These are phyloP conservation scores for Globisporangium cederbergense DNA, from an alignment of 352 stramenopile genomes.

Conservation along the genomic window DNA sequence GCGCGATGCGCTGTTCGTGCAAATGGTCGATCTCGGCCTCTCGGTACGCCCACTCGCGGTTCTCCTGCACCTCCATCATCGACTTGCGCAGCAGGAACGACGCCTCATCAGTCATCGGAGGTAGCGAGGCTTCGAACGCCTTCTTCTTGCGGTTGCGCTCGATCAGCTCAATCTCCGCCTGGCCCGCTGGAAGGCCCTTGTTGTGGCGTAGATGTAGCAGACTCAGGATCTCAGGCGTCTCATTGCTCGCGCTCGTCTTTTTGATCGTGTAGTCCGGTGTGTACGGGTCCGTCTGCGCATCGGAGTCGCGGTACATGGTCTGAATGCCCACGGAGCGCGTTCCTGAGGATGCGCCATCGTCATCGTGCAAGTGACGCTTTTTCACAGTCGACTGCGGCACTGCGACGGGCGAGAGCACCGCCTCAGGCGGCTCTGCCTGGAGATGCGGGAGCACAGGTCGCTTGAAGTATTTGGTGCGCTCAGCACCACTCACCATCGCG, in stretches of 20 bases:
- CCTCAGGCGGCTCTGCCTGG: slow-evolving; percentile 80
- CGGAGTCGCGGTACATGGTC: slow-evolving; percentile 91
- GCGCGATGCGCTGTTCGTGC: slow-evolving; percentile 71
- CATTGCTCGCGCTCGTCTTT: slow-evolving; percentile 34
- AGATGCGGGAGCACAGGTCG: slow-evolving; percentile 88
- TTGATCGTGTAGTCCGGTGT: slow-evolving; percentile 89
- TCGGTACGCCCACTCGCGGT: slow-evolving; percentile 81
- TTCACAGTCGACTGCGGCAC: slow-evolving; percentile 23
- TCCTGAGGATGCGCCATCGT: slow-evolving; percentile 27
- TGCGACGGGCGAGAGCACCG: slow-evolving; percentile 74
- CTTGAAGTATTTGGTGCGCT: slow-evolving; percentile 90
- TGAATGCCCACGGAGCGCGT: slow-evolving; percentile 84
- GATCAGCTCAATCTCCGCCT: slow-evolving; percentile 89
- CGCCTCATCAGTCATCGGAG: slow-evolving; percentile 93
- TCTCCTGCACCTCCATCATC: slow-evolving; percentile 93
- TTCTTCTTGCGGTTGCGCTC: slow-evolving; percentile 86
- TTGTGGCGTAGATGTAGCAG: slow-evolving; percentile 67
- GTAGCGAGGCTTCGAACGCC: slow-evolving; percentile 82
- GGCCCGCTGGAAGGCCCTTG: slow-evolving; percentile 74
- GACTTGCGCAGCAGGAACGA: slow-evolving; percentile 87
- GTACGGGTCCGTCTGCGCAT: slow-evolving; percentile 93
- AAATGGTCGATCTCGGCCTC: slow-evolving; percentile 88
- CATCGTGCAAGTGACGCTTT: slow-evolving; percentile 20
- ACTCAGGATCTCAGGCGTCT: slow-evolving; percentile 79
- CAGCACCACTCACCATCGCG: slow-evolving; percentile 52